A percentile compares a stretch with the other conserved stretches of the same genome.
Conservation (phyloP, 352 stramenopile species). For the Phytophthora ramorum region DNA sequence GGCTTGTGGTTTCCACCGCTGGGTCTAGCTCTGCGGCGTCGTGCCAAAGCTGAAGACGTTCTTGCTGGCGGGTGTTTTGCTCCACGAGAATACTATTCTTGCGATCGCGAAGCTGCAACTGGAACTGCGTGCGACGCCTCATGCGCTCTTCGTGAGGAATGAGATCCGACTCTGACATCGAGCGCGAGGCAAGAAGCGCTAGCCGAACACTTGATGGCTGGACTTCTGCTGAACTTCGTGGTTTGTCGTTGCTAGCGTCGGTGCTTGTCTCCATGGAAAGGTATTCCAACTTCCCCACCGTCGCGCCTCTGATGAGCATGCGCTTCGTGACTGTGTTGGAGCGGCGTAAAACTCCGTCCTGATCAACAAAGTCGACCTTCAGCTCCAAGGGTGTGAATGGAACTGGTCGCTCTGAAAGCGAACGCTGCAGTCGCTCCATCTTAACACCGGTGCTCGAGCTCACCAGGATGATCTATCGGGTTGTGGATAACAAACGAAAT, state of each 20-base stretch:
- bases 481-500: background rate
- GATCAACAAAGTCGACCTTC: constrained; percentile 40
- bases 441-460: background rate
- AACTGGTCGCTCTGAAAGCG: background rate
- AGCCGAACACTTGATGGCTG: background rate
- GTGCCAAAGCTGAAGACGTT: constrained; percentile 44
- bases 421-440: constrained; percentile 4
- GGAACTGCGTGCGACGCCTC: constrained; percentile 31
- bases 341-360: constrained; percentile 45
- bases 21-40: constrained; percentile 37
- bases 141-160: constrained; percentile 15
- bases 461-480: background rate
- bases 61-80: constrained; percentile 23
- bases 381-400: constrained; percentile 22
- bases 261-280: background rate
- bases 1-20: constrained; percentile 34
- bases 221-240: constrained; percentile 6
- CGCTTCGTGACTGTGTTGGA: constrained; percentile 25
- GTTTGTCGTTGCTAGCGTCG: background rate
- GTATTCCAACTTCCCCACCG: constrained; percentile 20
- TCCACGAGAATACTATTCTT: constrained; percentile 36
- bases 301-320: constrained; percentile 25
- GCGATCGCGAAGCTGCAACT: constrained; percentile 23
- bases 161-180: constrained; percentile 4
- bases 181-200: background rate